Conservation (phyloP, 2,329 filamentous ascomycete genomes). For the Nemania sp. region DNA sequence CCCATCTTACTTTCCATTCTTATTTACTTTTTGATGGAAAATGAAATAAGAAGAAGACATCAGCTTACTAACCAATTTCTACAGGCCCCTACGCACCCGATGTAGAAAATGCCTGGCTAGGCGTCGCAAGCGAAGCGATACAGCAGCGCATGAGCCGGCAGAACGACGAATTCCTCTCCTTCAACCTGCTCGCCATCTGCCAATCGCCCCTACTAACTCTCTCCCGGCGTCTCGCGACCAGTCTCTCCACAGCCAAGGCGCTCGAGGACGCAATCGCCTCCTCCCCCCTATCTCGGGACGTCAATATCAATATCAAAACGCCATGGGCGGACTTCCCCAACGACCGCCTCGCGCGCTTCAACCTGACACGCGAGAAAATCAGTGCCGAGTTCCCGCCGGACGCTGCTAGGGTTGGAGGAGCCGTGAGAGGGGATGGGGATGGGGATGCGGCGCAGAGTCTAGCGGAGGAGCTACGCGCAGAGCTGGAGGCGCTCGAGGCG, state of each 20-base stretch:
- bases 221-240: conserved; percentile 59
- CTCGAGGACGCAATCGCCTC: conserved; percentile 56
- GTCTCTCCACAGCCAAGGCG: conserved; percentile 55
- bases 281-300: conserved; percentile 56
- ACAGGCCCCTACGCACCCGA: conserved; percentile 54
- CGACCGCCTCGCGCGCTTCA: conserved; percentile 36
- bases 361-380: conserved; percentile 36
- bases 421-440: too few species aligned
- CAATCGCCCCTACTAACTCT: conserved; percentile 70
- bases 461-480: conserved; percentile 55
- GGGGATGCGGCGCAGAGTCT: conserved; percentile 51
- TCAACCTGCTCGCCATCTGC: conserved; percentile 81
- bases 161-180: conserved; percentile 74
- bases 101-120: conserved; percentile 71
- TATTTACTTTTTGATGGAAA: too few species aligned
- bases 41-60: neutral
- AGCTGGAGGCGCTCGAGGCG: conserved; percentile 57
- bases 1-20: neutral
- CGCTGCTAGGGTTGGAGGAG: conserved; percentile 12
- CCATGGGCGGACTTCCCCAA: conserved; percentile 39
- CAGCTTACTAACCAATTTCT: conserved; percentile 27
- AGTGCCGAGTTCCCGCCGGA: conserved; percentile 9
- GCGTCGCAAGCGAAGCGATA: conserved; percentile 73
- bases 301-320: too few species aligned
- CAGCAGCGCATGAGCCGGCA: conserved; percentile 74